Percentiles rank a stretch among this genome's conserved stretches.
phyloP scores from a whole-genome alignment of 225 moss, liverwort and hornwort species.

The Marchantia polymorpha region DNA sequence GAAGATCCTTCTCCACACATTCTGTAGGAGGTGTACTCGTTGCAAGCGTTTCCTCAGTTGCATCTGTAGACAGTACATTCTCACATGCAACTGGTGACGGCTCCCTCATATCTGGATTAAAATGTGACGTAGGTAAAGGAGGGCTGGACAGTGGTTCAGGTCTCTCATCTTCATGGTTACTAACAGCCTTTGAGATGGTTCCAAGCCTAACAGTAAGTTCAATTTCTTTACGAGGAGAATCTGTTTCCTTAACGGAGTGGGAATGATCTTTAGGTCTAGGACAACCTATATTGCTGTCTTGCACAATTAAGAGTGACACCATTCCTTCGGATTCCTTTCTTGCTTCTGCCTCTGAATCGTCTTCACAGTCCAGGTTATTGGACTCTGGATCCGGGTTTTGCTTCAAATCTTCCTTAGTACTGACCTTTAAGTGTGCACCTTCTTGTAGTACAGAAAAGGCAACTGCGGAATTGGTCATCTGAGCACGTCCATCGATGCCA shows the following conservation, averaged over 20 bases:
- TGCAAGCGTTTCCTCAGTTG: neutral
- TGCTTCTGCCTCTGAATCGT: neutral
- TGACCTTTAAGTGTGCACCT: neutral
- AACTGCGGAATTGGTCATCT: neutral
- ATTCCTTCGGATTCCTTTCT: neutral
- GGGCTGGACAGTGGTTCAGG: constrained; percentile 2
- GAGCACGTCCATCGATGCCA: neutral
- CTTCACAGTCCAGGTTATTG: neutral
- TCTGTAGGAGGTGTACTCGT: neutral
- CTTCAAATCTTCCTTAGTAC: neutral
- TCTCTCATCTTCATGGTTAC: constrained; percentile 2
- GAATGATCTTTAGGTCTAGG: neutral
- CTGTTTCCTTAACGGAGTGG: neutral
- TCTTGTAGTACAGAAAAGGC: neutral
- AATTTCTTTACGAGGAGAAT: neutral
- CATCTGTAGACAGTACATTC: neutral
- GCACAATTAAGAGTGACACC: neutral
- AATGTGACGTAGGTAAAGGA: neutral
- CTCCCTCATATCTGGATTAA: neutral
- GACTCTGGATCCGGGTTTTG: neutral
- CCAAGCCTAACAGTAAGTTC: neutral
- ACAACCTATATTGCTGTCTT: neutral
- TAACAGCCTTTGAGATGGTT: too few species aligned
- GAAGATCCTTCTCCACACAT: neutral
- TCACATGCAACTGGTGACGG: neutral